A percentile compares a stretch with the other conserved stretches of the same genome.
Evolutionary conservation across 345 rosid species (phyloP).

Genomic region (Odontarrhena argentea): DNA sequence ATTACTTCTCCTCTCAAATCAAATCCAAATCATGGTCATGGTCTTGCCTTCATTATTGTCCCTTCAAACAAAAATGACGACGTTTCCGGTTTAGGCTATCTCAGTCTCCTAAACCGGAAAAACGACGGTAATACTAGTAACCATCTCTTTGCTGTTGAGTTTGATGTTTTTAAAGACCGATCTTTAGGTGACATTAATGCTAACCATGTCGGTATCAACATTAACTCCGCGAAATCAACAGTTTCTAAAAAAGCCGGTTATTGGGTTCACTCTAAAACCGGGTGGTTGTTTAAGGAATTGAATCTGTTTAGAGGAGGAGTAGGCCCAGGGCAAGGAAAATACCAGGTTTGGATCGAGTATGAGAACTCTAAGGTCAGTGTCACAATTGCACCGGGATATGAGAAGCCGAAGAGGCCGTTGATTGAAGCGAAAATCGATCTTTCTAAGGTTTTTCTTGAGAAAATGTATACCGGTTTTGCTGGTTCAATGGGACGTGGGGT

Average conservation of each 20-base stretch:
- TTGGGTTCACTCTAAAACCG: slow-evolving; percentile 13
- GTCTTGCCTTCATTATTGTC: slow-evolving; percentile 28
- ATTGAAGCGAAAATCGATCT: slow-evolving; percentile 32
- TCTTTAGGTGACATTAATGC: slow-evolving; percentile 33
- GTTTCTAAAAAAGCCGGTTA: slow-evolving; percentile 33
- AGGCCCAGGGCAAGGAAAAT: background rate
- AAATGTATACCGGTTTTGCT: slow-evolving; percentile 32
- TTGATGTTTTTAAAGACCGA: slow-evolving; percentile 24
- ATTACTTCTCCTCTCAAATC: slow-evolving; percentile 1
- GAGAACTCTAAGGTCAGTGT: slow-evolving; percentile 6
- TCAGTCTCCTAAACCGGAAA: slow-evolving; percentile 34
- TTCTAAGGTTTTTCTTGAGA: slow-evolving; percentile 29
- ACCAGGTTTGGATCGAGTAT: slow-evolving; percentile 42
- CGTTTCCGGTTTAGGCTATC: slow-evolving; percentile 29
- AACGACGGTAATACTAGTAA: slow-evolving; percentile 29
- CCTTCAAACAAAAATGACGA: slow-evolving; percentile 22
- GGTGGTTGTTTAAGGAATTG: slow-evolving; percentile 33
- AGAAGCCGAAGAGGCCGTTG: slow-evolving; percentile 39
- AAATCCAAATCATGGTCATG: slow-evolving; percentile 16
- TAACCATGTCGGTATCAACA: slow-evolving; percentile 43
- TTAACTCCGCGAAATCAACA: slow-evolving; percentile 34
- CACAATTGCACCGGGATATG: slow-evolving; percentile 16
- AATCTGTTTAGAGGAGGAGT: slow-evolving; percentile 16
- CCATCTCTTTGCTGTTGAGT: slow-evolving; percentile 34
- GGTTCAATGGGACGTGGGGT: slow-evolving; percentile 34